Conservation (phyloP, 495 filamentous ascomycete genomes). For the Annulohypoxylon moriforme region DNA sequence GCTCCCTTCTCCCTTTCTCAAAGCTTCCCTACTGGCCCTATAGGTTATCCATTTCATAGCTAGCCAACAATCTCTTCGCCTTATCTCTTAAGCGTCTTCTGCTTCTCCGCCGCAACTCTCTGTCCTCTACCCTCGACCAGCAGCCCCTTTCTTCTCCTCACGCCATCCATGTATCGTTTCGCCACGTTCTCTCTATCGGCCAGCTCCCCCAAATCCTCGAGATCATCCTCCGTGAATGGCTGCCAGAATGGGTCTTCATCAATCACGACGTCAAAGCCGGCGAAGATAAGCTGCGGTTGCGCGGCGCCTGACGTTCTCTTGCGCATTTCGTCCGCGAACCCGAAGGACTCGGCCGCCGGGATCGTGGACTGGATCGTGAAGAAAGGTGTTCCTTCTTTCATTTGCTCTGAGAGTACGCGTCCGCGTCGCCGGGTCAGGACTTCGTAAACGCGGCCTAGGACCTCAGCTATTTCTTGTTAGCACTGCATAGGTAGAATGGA, state of each 20-base stretch:
- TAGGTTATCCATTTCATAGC: not conserved
- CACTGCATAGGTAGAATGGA: not conserved
- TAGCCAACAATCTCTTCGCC: not conserved
- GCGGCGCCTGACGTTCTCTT: constrained; percentile 92
- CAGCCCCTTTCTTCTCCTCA: constrained; percentile 86
- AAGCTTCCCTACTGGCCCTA: not conserved
- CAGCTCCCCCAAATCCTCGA: constrained; percentile 94
- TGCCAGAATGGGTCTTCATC: constrained; percentile 98
- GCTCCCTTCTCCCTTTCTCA: not conserved
- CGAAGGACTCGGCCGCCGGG: constrained; percentile 94
- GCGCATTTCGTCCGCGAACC: constrained; percentile 94
- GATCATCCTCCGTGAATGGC: constrained; percentile 93
- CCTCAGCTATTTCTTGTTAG: constrained; percentile 72
- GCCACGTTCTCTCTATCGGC: constrained; percentile 95
- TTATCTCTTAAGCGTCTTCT: constrained; percentile 90
- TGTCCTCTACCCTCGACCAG: constrained; percentile 74
- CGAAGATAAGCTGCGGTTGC: constrained; percentile 91
- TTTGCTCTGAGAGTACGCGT: constrained; percentile 84
- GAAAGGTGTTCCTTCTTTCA: constrained; percentile 96
- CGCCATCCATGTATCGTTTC: constrained; percentile 92
- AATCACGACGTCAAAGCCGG: constrained; percentile 83
- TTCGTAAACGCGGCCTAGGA: constrained; percentile 92
- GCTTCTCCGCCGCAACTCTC: constrained; percentile 88
- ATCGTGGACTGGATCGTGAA: constrained; percentile 89
- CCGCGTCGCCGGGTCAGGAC: constrained; percentile 92